These are phyloP conservation scores for Triangularia verruculosa DNA, from an alignment of 2,329 filamentous ascomycete species.

Conservation along the genomic window DNA sequence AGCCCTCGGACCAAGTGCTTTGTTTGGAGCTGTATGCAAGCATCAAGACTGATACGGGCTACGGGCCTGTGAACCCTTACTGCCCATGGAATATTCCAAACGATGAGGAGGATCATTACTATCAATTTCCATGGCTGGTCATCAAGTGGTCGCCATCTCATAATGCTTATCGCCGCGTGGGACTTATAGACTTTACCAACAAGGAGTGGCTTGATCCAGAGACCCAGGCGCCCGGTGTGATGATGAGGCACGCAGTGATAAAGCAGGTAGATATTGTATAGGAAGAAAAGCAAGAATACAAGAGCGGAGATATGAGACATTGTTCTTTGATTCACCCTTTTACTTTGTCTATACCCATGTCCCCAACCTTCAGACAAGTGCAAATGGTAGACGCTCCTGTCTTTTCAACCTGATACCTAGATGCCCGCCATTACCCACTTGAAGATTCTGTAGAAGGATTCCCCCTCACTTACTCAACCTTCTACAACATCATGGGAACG, in stretches of 20 bases:
- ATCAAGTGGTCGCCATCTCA: not conserved
- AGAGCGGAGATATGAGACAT: not conserved
- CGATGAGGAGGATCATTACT: not conserved
- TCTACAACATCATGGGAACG: too few relatives aligned
- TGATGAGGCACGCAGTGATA: not conserved
- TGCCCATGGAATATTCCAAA: not conserved
- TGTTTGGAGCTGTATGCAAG: not conserved
- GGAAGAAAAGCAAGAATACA: not conserved
- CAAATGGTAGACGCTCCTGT: too few relatives aligned
- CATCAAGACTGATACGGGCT: not conserved
- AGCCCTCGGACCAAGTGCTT: not conserved
- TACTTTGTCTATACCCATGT: too few relatives aligned
- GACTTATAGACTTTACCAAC: not conserved
- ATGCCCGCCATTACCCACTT: too few relatives aligned
- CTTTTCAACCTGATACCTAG: too few relatives aligned
- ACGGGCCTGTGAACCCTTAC: not conserved
- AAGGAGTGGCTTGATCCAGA: not conserved
- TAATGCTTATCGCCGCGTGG: not conserved
- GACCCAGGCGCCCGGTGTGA: not conserved
- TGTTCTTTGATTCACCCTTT: not conserved
- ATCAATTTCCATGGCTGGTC: not conserved
- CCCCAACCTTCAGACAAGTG: too few relatives aligned
- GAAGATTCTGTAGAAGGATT: too few relatives aligned
- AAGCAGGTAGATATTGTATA: not conserved
- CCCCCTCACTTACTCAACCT: too few relatives aligned